Percentiles rank a stretch among this genome's conserved stretches.
These are phyloP conservation scores for Amylocystis lapponica DNA, from an alignment of 768 basidiomycete species.

Conservation along the genomic window DNA sequence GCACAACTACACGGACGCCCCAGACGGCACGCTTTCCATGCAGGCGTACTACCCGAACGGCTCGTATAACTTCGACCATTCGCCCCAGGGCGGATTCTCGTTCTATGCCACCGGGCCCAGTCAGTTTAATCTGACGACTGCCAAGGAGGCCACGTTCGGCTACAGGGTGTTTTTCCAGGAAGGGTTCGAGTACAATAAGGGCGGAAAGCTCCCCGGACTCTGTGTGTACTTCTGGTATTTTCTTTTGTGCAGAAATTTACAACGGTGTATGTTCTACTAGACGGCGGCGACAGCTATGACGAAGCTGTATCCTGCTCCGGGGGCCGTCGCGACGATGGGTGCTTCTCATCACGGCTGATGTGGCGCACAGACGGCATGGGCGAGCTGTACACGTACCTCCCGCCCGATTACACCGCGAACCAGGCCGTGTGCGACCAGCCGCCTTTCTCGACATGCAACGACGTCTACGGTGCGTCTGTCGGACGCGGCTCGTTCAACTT, in stretches of 20 bases:
- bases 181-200: constrained; percentile 60
- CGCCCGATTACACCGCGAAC: constrained; percentile 41
- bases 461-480: no score
- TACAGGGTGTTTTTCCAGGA: constrained; percentile 57
- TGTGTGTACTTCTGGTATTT: constrained; percentile 41
- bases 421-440: constrained; percentile 41
- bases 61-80: constrained; percentile 44
- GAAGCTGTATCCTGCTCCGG: constrained; percentile 61
- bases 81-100: no score
- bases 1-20: constrained; percentile 20
- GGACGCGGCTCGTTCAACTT: no score
- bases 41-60: constrained; percentile 33
- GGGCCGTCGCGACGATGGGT: no score
- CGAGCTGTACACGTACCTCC: no score
- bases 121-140: constrained; percentile 45
- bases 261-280: constrained; percentile 21
- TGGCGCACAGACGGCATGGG: no score
- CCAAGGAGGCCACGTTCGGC: no score
- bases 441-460: no score
- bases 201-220: constrained; percentile 70
- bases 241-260: neutral
- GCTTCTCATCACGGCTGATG: no score
- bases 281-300: constrained; percentile 49
- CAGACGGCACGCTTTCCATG: constrained; percentile 20
- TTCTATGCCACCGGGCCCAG: constrained; percentile 51